Base-by-base conservation (phyloP, 345 rosid species). In the Alliaria petiolata region DNA sequence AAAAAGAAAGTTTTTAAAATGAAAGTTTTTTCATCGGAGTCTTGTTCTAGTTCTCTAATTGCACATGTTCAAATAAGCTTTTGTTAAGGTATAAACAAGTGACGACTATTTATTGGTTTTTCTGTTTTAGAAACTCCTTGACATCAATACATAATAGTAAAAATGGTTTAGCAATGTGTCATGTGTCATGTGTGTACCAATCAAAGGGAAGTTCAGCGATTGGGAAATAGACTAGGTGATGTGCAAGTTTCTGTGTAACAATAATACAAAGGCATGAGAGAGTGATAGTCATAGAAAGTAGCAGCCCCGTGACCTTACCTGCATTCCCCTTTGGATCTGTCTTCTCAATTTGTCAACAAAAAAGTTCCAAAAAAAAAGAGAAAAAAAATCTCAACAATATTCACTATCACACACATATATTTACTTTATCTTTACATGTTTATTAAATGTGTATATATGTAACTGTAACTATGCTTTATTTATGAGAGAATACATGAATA, bases 251-350 rank as follows among this genome's bases (percentile, higher is more conserved):
- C 12, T 53, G 12, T n/a, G 13, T 30, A 7, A 33, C n/a, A 25
- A 40, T 30, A 17, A 53, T 42, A 67, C 62, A 42, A 42, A 53
- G n/a, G 62, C 62, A 53, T 14, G 62, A 25, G 26, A 35, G 42
- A 42, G 54, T 54, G 42, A 66, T 25, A 67, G 31, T 5, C 33
- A 33, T 33, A 54, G 60, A 34, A 34, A 17, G 34, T 1, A 42
- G 15, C 51, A 28, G 2, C 8, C 63, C 72, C 51, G 71, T 67
- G 71, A 67, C 52, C 62, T 19, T 67, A 67, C 52, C 62, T 40
- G 62, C 52, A 67, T 30, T 30, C n/a, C 62, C 42, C 62, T 54
- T 42, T 42, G 50, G 52, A 28, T 17, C 28, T 6, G 30, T 8
- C 51, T 43, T 67, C 62, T 30, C 62, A 40, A 12, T 53, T 54